These are phyloP conservation scores for Penicillium parvum DNA, from an alignment of 495 filamentous ascomycete genomes.

Conservation along the genomic window DNA sequence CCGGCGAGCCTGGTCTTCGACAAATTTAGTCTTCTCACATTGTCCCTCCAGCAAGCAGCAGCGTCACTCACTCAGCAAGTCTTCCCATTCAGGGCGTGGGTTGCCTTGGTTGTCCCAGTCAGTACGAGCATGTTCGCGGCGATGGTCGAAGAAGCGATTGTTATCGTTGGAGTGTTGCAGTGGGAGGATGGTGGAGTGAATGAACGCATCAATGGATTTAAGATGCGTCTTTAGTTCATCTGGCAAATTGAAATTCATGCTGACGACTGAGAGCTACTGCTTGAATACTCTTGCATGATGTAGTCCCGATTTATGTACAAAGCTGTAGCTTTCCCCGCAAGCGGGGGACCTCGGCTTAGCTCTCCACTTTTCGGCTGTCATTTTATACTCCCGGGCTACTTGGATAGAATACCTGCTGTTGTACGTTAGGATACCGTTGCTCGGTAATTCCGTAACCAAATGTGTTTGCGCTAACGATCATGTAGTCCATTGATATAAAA, in stretches of 20 bases:
- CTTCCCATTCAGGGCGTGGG: constrained; percentile 53
- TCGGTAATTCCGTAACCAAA: too few species aligned
- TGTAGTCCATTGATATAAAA: too few species aligned
- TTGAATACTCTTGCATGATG: neutral
- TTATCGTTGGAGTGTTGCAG: constrained; percentile 50
- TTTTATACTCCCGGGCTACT: too few species aligned
- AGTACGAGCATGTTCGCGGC: constrained; percentile 53
- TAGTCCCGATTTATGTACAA: too few species aligned
- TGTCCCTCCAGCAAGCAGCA: neutral
- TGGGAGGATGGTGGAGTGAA: constrained; percentile 47
- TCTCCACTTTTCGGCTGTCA: too few species aligned
- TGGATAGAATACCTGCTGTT: too few species aligned
- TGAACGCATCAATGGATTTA: constrained; percentile 48
- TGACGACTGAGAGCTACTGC: neutral
- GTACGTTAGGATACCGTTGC: too few species aligned
- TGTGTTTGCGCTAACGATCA: too few species aligned
- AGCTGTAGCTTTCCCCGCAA: too few species aligned
- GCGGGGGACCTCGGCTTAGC: too few species aligned
- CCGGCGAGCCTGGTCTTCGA: constrained; percentile 30
- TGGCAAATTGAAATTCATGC: constrained; percentile 55
- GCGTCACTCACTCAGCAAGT: constrained; percentile 29
- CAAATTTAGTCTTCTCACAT: neutral
- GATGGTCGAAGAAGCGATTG: constrained; percentile 58
- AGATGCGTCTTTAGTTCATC: constrained; percentile 43
- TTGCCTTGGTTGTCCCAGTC: constrained; percentile 51